Conservation (phyloP, 2,329 filamentous ascomycete species). For the Xylaria sp. region DNA sequence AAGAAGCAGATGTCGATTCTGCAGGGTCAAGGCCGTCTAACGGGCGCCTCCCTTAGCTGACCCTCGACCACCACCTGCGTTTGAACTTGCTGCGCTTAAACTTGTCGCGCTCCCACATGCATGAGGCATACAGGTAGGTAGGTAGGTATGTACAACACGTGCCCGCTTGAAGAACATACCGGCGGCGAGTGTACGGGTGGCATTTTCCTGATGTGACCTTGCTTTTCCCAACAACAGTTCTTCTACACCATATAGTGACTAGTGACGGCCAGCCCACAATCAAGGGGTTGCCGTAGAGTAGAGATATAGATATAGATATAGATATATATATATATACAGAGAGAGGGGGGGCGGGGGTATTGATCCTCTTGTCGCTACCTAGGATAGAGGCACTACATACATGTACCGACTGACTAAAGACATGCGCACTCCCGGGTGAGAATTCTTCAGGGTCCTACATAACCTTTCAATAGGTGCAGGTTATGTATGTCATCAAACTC, state of each 20-base stretch:
- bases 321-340: background rate
- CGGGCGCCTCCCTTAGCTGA: conserved; percentile 6
- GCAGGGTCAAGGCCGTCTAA: conserved; percentile 17
- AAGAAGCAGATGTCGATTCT: conserved; percentile 21
- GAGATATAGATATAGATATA: background rate
- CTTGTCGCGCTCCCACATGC: conserved; percentile 9
- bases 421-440: background rate
- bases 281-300: too few relatives aligned
- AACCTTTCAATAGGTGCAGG: background rate
- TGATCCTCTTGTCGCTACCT: too few relatives aligned
- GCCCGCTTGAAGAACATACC: background rate
- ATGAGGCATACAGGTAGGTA: too few relatives aligned
- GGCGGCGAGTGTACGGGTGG: background rate
- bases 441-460: background rate
- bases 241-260: too few relatives aligned
- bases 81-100: conserved; percentile 12
- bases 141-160: background rate
- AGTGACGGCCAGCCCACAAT: background rate
- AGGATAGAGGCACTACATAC: too few relatives aligned
- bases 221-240: background rate
- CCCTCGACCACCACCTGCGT: conserved; percentile 13
- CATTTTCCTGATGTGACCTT: background rate
- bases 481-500: background rate
- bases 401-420: too few relatives aligned
- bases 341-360: too few relatives aligned